Percentiles rank a stretch among this genome's conserved stretches.
These are phyloP conservation scores for Crithidia bombi DNA, from an alignment of 208 protist genomes.

Conservation along the genomic window DNA sequence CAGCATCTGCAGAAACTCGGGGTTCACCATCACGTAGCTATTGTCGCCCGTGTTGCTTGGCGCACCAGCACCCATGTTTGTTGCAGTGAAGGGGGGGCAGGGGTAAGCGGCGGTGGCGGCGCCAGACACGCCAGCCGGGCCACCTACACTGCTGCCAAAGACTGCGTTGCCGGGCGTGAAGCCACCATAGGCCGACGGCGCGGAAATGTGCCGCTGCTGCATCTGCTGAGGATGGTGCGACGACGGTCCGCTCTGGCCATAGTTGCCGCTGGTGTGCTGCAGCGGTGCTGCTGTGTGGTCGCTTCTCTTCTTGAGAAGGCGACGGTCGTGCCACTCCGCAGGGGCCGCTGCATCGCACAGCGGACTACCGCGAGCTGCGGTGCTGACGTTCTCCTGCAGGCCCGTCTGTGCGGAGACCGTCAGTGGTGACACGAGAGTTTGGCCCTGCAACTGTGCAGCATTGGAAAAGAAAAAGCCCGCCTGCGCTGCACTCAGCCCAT, in stretches of 20 bases:
- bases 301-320: background rate
- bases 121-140: background rate
- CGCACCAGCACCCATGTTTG: background rate
- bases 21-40: conserved; percentile 21
- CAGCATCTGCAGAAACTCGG: conserved; percentile 31
- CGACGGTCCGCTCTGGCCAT: background rate
- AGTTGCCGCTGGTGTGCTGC: background rate
- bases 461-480: background rate
- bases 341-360: background rate
- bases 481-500: background rate
- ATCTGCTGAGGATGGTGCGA: background rate
- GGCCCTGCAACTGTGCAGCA: background rate
- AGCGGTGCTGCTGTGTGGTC: background rate
- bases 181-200: background rate
- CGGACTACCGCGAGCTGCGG: no score
- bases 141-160: background rate
- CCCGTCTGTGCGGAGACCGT: background rate
- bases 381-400: background rate
- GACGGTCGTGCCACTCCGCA: background rate
- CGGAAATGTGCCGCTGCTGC: background rate
- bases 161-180: background rate
- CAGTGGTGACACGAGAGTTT: background rate
- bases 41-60: conserved; percentile 3
- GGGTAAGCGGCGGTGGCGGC: background rate
- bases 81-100: background rate